Percentiles rank a stretch among this genome's conserved stretches.
Conservation (phyloP, 1,284 basidiomycete species). For the Taiwanofungus camphoratus region DNA sequence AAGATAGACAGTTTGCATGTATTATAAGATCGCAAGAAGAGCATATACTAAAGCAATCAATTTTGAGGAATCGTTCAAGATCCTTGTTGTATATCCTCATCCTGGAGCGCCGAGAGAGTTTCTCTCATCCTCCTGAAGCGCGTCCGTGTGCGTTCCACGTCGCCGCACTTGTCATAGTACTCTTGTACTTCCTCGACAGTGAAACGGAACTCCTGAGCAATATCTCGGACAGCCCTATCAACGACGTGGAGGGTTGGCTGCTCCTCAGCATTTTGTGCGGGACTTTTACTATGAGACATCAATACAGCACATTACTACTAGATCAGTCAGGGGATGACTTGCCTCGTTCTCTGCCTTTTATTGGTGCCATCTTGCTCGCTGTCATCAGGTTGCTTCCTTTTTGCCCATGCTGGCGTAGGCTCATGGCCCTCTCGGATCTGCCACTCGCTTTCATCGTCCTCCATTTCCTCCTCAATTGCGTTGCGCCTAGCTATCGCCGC, state of each 20-base stretch:
- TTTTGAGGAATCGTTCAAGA: not conserved
- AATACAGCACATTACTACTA: not conserved
- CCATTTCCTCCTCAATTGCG: conserved; percentile 38
- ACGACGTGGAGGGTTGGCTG: conserved; percentile 44
- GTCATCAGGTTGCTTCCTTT: conserved; percentile 43
- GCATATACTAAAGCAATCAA: not conserved
- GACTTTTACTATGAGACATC: conserved; percentile 4
- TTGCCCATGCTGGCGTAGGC: conserved; percentile 63
- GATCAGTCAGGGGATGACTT: conserved; percentile 5
- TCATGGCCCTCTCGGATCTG: conserved; percentile 50
- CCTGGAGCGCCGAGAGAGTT: conserved; percentile 35
- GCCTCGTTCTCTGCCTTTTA: conserved; percentile 29
- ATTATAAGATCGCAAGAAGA: not conserved
- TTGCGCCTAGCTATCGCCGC: conserved; percentile 22
- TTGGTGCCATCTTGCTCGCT: conserved; percentile 13
- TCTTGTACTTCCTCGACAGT: conserved; percentile 68
- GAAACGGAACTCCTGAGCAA: conserved; percentile 61
- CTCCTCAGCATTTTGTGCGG: conserved; percentile 1
- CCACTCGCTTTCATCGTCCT: conserved; percentile 59
- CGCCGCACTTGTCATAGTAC: conserved; percentile 64
- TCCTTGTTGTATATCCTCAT: conserved; percentile 18
- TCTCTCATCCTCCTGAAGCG: conserved; percentile 65
- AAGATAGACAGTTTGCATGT: not conserved
- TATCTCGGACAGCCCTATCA: conserved; percentile 54
- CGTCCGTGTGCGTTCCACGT: conserved; percentile 54